These are phyloP conservation scores for Rutstroemia sp. DNA, from an alignment of 2,329 filamentous ascomycete species.

Conservation along the genomic window DNA sequence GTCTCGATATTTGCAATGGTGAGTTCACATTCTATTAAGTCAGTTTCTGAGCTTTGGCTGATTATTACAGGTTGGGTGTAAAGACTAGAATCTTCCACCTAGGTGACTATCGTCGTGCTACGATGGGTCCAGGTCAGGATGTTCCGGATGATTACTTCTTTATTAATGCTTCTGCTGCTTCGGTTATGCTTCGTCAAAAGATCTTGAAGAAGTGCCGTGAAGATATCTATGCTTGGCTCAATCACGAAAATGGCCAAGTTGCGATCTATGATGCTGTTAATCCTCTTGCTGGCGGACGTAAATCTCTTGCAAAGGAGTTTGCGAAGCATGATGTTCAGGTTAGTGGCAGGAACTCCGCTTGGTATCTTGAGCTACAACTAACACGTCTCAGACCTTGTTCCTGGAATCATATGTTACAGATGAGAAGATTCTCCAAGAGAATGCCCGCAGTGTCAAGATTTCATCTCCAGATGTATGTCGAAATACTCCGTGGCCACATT, in stretches of 20 bases:
- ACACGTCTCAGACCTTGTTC: slow-evolving; percentile 66
- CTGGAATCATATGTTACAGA: slow-evolving; percentile 95
- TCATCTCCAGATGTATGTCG: slow-evolving; percentile 78
- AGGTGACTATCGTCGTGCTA: slow-evolving; percentile 90
- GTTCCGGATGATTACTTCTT: slow-evolving; percentile 98
- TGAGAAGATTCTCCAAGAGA: slow-evolving; percentile 88
- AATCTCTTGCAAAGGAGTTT: slow-evolving; percentile 87
- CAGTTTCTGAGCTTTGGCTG: slow-evolving; percentile 1
- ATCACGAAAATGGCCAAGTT: slow-evolving; percentile 95
- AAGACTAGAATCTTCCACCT: slow-evolving; percentile 98
- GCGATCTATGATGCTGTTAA: slow-evolving; percentile 99
- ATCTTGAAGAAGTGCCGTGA: slow-evolving; percentile 96
- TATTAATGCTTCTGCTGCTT: slow-evolving; percentile 84
- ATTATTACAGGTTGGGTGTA: slow-evolving; percentile 68
- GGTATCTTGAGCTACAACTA: slow-evolving; percentile 6
- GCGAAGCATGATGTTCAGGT: slow-evolving; percentile 94
- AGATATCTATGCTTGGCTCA: slow-evolving; percentile 93
- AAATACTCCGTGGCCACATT: slow-evolving; percentile 1
- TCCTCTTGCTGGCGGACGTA: slow-evolving; percentile 72
- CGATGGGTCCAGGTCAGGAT: slow-evolving; percentile 72
- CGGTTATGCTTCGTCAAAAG: slow-evolving; percentile 91
- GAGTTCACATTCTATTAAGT: slow-evolving; percentile 27
- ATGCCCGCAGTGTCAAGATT: slow-evolving; percentile 95
- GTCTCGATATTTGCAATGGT: slow-evolving; percentile 88
- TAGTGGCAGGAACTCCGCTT: slow-evolving; percentile 17